Base-by-base conservation (phyloP, 2,329 filamentous ascomycete species). In the Penicillium oxalicum region DNA sequence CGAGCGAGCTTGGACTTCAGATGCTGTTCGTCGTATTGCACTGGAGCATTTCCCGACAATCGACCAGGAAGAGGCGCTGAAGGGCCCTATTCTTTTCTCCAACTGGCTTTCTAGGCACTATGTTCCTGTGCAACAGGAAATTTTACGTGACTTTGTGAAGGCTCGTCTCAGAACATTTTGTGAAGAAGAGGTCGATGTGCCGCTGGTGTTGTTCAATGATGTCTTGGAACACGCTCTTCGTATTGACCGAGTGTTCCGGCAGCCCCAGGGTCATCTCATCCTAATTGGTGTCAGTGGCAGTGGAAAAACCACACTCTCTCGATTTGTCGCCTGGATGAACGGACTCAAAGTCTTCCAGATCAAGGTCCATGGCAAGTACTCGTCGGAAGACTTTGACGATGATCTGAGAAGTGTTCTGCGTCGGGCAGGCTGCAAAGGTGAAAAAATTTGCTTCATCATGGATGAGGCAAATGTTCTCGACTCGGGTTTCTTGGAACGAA, bases 371-470 rank as follows among this genome's bases (percentile, higher is more conserved):
- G 93, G 93, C 56, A 96, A 91, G 67, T 99, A 98, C 72, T 96
- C 93, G 12, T 88, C 88, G 1, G 93, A 97, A 66, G 93, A 99
- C 72, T 99, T 99, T 65, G 93, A 99, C 65, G 94, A 99, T 50
- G 93, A 99, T 69, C 76, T 99, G 33, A 83, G 94, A 56, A 91
- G 91, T 65, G 93, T 99, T 7, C 81, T 99, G 36, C 86, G 93
- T 40, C 83, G 93, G 49, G 94, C 89, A 60, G 93, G 93, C 54
- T 97, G 91, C 76, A 96, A 96, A 76, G 93, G 93, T 33, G 93
- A 99, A 69, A 97, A 97, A 77, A 95, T 99, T 42, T 98, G 94
- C 74, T 99, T 99, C 77, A 96, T 99, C 75, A 97, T 99, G 91
- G 93, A 99, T 67, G 93, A 99, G 74, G 87, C 91, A 8, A 99